Conservation (phyloP, 2,329 filamentous ascomycete species). For the Colletotrichum sp. region DNA sequence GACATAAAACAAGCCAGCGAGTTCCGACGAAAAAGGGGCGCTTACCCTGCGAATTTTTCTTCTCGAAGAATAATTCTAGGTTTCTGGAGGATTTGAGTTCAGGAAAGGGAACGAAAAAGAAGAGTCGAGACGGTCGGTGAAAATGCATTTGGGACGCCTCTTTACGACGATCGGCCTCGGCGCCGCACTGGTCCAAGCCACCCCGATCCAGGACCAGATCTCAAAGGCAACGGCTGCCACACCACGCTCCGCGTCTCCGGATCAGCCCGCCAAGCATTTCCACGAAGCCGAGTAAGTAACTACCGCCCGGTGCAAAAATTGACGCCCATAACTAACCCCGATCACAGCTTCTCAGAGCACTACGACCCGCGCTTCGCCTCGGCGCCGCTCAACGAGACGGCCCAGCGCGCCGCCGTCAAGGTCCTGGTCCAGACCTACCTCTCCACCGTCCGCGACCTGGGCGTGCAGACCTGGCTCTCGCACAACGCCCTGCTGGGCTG, state of each 20-base stretch:
- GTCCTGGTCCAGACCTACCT: conserved; percentile 77
- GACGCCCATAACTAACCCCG: neutral
- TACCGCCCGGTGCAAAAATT: neutral
- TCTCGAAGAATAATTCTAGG: no score
- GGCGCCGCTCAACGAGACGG: conserved; percentile 51
- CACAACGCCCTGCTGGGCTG: conserved; percentile 85
- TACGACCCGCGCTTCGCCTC: conserved; percentile 46
- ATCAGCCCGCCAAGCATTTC: conserved; percentile 2
- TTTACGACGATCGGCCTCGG: neutral
- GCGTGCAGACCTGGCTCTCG: conserved; percentile 81
- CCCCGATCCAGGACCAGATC: neutral
- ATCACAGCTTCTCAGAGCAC: conserved; percentile 29
- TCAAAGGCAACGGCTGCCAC: neutral
- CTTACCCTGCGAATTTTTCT: neutral
- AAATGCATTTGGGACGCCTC: conserved; percentile 7
- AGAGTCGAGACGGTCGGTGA: neutral
- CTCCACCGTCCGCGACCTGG: conserved; percentile 66
- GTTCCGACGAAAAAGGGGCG: neutral
- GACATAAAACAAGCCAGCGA: neutral
- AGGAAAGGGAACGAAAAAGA: neutral
- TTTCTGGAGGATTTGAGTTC: neutral
- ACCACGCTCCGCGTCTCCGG: neutral
- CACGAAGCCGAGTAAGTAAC: neutral
- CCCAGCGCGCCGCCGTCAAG: conserved; percentile 65
- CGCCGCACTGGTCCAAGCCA: neutral